Base-by-base conservation (phyloP, 176 grass and related monocot genomes). In the Avena eriantha region DNA sequence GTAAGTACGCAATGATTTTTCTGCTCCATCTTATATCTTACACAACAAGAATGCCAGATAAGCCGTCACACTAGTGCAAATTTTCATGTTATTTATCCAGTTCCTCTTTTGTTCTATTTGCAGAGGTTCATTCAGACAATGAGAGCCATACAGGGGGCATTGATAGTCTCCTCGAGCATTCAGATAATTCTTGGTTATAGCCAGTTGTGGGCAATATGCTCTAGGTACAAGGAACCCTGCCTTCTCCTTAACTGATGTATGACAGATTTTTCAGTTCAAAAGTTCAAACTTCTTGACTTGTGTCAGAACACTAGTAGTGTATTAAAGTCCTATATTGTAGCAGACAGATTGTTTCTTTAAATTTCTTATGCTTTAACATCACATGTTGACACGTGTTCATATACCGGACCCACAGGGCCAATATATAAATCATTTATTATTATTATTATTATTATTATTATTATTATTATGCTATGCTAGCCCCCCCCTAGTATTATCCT, bases 171-270 rank as follows among this genome's bases (percentile, higher is more conserved):
- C 47, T 98, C 97, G 56, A 93, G 92, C 88, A 98, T 98, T 87
- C 97, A 98, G 69, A 98, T 98, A 79, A 94, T 98, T 87, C 92
- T 98, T 53, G 97, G 97, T 36, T 96, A 96, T 69, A 98, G 97
- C 80, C 93, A 96, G 56, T 23, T 98, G 65, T 98, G 97, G 97
- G 97, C 93, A 88, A 98, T 98, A 88, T 96, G 90, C 70, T 96
- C 97, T 21, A 96, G 97, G 97, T 98, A 95, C 31, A 78, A 41
- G 36, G 23, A 83, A 79, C 29, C 80, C 82, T 23, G 14, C 14
- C 8, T 72, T 66, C 64, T 83, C 1, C 41, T 33, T 31, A 24
- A 22, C 67, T 57, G 10, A 53, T 9, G 26, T 59, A 84, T 59
- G 39, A 9, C 23, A 31, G 33, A 0, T 26, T 48, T 66, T 57